phyloP scores from a whole-genome alignment of 305 asterid species.

The Petunia hybrid region DNA sequence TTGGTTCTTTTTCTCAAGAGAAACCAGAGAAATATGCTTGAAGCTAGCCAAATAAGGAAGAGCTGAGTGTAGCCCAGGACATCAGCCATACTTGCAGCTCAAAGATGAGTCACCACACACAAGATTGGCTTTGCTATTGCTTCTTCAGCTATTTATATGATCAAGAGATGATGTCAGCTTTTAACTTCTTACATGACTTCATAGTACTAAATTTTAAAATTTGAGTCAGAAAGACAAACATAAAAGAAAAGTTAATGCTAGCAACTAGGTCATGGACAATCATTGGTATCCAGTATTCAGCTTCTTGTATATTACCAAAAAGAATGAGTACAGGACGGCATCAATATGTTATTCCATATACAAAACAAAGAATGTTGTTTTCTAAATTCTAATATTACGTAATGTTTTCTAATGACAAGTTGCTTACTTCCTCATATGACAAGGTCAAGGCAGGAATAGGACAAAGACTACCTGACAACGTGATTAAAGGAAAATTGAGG shows the following conservation, averaged over 20 bases:
- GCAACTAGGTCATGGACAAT: not conserved
- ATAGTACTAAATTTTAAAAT: too few relatives aligned
- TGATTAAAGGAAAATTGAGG: not conserved
- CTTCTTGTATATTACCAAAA: not conserved
- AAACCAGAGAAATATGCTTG: not conserved
- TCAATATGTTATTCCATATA: too few relatives aligned
- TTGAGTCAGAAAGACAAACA: not conserved
- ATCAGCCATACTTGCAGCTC: not conserved
- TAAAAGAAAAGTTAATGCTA: not conserved
- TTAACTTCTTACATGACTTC: not conserved
- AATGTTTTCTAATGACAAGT: too few relatives aligned
- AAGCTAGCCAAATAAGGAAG: not conserved
- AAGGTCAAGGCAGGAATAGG: not conserved
- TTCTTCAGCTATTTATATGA: not conserved
- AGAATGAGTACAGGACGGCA: not conserved
- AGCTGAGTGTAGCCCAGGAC: not conserved
- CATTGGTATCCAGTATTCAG: not conserved
- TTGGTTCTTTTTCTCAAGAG: not conserved
- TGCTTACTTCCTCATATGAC: not conserved
- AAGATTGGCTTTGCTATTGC: not conserved
- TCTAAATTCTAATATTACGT: too few relatives aligned
- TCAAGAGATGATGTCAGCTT: not conserved
- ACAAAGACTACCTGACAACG: not conserved
- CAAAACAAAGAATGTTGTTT: not conserved
- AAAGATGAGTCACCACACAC: too few relatives aligned